These are phyloP conservation scores for Prunella vulgaris DNA, from an alignment of 257 asterid species.

Conservation along the genomic window DNA sequence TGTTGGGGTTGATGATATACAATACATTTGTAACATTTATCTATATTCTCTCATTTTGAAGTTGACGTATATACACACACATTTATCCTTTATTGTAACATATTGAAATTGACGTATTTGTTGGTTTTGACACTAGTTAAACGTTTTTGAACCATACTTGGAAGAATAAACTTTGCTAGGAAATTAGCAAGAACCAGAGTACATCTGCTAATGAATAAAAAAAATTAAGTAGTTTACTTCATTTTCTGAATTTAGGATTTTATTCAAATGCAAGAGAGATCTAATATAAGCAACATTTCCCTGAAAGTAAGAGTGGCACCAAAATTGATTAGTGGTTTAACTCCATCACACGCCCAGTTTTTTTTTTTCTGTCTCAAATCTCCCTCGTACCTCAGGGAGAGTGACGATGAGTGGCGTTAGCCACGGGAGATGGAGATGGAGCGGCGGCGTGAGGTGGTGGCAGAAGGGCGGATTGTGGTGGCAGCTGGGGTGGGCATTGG, in stretches of 20 bases:
- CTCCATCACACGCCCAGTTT: background rate
- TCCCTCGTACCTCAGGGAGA: slow-evolving; percentile 7
- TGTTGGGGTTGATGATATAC: no score
- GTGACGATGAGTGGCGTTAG: slow-evolving; percentile 33
- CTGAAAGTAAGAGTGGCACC: background rate
- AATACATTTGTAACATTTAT: no score
- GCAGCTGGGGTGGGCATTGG: slow-evolving; percentile 62
- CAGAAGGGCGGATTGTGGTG: slow-evolving; percentile 28
- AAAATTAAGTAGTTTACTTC: no score
- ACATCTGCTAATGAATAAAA: no score
- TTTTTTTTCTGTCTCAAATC: no score
- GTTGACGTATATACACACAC: no score
- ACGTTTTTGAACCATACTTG: no score
- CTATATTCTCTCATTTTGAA: no score
- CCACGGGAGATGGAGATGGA: slow-evolving; percentile 34
- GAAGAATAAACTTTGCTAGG: background rate
- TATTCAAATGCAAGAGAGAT: slow-evolving; percentile 14
- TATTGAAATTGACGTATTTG: no score
- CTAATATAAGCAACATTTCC: slow-evolving; percentile 17
- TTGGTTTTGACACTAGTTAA: no score
- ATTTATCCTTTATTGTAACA: no score
- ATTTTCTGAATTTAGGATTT: background rate
- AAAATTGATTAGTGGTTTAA: slow-evolving; percentile 4
- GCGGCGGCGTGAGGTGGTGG: slow-evolving; percentile 26
- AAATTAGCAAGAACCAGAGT: no score